A percentile compares a stretch with the other conserved stretches of the same genome.
These are phyloP conservation scores for Peribolospora kevripleyi DNA, from an alignment of 768 basidiomycete genomes.

Conservation along the genomic window DNA sequence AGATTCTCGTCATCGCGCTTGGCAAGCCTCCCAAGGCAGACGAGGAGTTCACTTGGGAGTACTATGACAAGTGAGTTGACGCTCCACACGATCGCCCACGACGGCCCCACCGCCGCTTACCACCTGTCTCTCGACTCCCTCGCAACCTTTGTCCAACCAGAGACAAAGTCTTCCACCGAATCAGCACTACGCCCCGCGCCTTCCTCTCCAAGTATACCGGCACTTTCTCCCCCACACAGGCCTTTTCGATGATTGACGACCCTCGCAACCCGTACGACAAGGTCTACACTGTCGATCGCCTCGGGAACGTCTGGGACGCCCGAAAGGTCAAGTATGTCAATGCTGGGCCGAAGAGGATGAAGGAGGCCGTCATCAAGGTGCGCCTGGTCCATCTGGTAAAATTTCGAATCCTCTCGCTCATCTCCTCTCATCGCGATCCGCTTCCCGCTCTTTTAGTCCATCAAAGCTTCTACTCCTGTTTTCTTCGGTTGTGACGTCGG, in stretches of 20 bases:
- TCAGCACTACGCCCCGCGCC: conserved; percentile 58
- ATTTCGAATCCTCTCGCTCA: background rate
- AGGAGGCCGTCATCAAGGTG: conserved; percentile 45
- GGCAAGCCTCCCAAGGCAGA: conserved; percentile 60
- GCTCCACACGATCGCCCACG: conserved; percentile 3
- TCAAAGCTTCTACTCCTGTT: conserved; percentile 56
- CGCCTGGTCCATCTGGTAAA: conserved; percentile 17
- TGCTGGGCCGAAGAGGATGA: conserved; percentile 41
- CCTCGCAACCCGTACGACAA: conserved; percentile 61
- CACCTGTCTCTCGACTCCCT: too few relatives aligned
- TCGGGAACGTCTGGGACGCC: conserved; percentile 80
- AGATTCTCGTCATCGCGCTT: conserved; percentile 56
- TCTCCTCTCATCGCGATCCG: background rate
- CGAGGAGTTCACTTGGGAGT: conserved; percentile 56
- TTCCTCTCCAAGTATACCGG: conserved; percentile 34
- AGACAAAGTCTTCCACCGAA: conserved; percentile 24
- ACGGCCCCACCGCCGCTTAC: too few relatives aligned
- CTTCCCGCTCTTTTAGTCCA: background rate
- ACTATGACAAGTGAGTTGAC: conserved; percentile 52
- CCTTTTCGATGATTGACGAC: conserved; percentile 77
- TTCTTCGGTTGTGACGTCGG: conserved; percentile 91
- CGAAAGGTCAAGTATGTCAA: conserved; percentile 43
- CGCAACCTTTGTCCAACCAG: too few relatives aligned
- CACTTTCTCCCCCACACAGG: conserved; percentile 33
- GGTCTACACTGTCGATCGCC: conserved; percentile 72